Evolutionary conservation across 2,329 filamentous ascomycete species (phyloP).

Genomic region (Fusarium nurragi): DNA sequence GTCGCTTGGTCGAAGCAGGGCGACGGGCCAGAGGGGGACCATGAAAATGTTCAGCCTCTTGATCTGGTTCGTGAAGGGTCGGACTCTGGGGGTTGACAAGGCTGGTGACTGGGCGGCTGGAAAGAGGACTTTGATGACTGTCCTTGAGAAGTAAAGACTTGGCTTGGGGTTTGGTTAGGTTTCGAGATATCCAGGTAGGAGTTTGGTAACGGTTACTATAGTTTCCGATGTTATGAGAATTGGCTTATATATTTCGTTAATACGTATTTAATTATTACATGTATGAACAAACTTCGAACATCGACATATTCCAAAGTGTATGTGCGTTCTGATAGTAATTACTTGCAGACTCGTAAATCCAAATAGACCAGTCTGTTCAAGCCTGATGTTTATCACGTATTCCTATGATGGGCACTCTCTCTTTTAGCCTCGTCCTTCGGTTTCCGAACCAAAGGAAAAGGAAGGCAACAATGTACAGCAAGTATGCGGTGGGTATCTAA

Average conservation of each 20-base stretch:
- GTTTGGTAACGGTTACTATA: background rate
- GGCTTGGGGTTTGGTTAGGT: background rate
- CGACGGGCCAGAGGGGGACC: constrained; percentile 51
- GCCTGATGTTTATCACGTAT: too few species aligned
- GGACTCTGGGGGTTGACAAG: constrained; percentile 51
- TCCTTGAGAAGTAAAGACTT: constrained; percentile 46
- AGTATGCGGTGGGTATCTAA: too few species aligned
- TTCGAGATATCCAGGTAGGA: background rate
- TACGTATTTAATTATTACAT: background rate
- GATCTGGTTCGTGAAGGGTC: constrained; percentile 53
- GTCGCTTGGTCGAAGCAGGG: constrained; percentile 53
- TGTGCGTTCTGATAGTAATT: too few species aligned
- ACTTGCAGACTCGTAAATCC: too few species aligned
- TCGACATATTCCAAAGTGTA: too few species aligned
- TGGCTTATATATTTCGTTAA: background rate
- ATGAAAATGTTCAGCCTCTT: constrained; percentile 53
- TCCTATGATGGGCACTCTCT: too few species aligned
- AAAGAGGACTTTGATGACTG: constrained; percentile 46
- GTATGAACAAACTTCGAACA: background rate
- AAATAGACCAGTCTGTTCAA: too few species aligned
- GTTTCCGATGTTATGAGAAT: constrained; percentile 4
- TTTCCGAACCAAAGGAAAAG: too few species aligned
- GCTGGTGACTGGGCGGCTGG: constrained; percentile 47
- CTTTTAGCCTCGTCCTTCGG: too few species aligned
- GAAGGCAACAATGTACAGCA: too few species aligned